Percentiles rank a stretch among this genome's conserved stretches.
Evolutionary conservation across 148 eudicot genomes (phyloP).

Genomic region (Fagopyrum esculentum): DNA sequence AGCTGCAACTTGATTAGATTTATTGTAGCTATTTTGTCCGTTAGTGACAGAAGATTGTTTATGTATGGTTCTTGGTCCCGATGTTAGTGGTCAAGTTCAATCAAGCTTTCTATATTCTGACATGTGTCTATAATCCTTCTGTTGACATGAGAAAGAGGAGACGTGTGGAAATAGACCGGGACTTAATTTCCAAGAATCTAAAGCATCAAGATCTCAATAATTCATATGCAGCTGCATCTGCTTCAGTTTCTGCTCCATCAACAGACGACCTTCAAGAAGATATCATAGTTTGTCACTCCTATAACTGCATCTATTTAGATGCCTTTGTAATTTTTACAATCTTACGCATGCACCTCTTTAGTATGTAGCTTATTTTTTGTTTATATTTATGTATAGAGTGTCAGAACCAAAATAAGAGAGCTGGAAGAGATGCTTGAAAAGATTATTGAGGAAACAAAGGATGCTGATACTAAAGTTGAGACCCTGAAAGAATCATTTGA

Average conservation of each 20-base stretch:
- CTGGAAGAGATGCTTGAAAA: slow-evolving; percentile 45
- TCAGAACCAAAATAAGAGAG: slow-evolving; percentile 17
- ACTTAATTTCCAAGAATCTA: slow-evolving; percentile 32
- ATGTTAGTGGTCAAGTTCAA: background rate
- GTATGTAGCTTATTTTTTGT: background rate
- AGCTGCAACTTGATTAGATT: background rate
- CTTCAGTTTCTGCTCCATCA: slow-evolving; percentile 38
- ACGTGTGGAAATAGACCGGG: slow-evolving; percentile 35
- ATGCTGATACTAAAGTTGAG: slow-evolving; percentile 43
- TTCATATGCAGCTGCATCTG: slow-evolving; percentile 45
- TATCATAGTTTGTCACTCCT: slow-evolving; percentile 45
- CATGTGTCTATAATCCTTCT: slow-evolving; percentile 7
- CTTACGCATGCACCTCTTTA: background rate
- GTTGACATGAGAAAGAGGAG: slow-evolving; percentile 41
- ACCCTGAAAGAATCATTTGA: slow-evolving; percentile 44
- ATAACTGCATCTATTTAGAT: background rate
- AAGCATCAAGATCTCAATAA: slow-evolving; percentile 57
- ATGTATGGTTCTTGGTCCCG: background rate
- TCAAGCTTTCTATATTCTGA: slow-evolving; percentile 10
- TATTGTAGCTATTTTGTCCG: background rate
- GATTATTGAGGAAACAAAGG: slow-evolving; percentile 29
- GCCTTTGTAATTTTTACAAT: background rate
- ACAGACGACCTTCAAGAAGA: slow-evolving; percentile 74
- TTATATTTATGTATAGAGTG: slow-evolving; percentile 1
- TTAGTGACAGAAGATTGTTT: background rate